Evolutionary conservation across 352 stramenopile species (phyloP).

Genomic region (Pythium vanterpoolii): DNA sequence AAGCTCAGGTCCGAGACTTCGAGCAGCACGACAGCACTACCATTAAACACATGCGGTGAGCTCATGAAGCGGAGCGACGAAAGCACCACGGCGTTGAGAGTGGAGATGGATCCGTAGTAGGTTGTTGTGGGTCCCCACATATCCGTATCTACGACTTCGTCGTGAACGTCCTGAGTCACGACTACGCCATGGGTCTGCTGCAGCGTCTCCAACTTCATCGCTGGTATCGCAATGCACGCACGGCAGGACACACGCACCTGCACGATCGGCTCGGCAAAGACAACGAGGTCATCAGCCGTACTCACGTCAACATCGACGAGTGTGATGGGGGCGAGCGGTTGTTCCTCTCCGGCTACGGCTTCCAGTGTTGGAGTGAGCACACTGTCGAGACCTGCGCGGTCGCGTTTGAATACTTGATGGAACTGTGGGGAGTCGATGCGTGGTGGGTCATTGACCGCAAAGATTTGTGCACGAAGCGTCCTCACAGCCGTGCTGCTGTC

Average conservation of each 20-base stretch:
- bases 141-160: conserved; percentile 11
- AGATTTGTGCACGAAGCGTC: neutral
- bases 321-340: neutral
- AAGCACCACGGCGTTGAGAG: conserved; percentile 40
- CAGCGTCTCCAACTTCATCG: neutral
- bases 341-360: neutral
- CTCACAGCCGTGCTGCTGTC: neutral
- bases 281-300: neutral
- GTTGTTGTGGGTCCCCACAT: neutral
- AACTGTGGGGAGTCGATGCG: neutral
- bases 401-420: neutral
- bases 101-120: conserved; percentile 14
- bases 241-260: conserved; percentile 13
- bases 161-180: conserved; percentile 18
- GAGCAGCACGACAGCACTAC: conserved; percentile 37
- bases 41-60: conserved; percentile 25
- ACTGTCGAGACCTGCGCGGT: neutral
- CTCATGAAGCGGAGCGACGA: conserved; percentile 35
- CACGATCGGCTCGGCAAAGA: neutral
- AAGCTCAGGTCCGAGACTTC: conserved; percentile 15
- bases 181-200: conserved; percentile 7
- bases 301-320: neutral
- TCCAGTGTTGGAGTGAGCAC: neutral
- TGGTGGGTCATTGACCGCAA: neutral
- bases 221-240: neutral